A percentile compares a stretch with the other conserved stretches of the same genome.
Evolutionary conservation across 2,329 filamentous ascomycete species (phyloP).

Genomic region (Cladosporium sp.): DNA sequence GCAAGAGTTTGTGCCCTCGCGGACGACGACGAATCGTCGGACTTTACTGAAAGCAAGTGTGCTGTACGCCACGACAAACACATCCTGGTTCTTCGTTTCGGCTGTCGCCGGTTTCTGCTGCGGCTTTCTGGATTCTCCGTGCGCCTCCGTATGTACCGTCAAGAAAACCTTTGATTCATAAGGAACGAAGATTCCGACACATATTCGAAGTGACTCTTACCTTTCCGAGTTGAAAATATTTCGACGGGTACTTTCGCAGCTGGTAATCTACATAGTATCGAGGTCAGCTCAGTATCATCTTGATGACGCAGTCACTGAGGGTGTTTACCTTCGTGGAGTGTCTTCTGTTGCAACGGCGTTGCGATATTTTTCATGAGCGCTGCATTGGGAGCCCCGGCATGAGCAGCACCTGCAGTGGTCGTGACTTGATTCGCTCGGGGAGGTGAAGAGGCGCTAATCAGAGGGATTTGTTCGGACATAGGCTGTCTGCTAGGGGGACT

Average conservation of each 20-base stretch:
- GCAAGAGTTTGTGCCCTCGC: conserved; percentile 1
- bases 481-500: too few species aligned
- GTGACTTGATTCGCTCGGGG: too few species aligned
- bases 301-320: too few species aligned
- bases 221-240: background rate
- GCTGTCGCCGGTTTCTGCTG: background rate
- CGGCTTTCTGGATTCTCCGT: conserved; percentile 8
- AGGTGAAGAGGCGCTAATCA: too few species aligned
- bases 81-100: background rate
- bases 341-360: too few species aligned
- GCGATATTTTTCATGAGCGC: too few species aligned
- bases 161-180: conserved; percentile 15
- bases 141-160: conserved; percentile 20
- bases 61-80: background rate
- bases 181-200: background rate
- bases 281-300: too few species aligned
- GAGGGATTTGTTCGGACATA: too few species aligned
- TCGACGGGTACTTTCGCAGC: background rate
- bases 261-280: too few species aligned
- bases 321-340: too few species aligned
- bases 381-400: too few species aligned
- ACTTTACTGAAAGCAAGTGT: conserved; percentile 8
- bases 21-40: conserved; percentile 13
- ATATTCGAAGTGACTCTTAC: background rate
- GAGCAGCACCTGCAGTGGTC: too few species aligned